Evolutionary conservation across 768 basidiomycete genomes (phyloP).

Genomic region (Nidularia pulvinata): DNA sequence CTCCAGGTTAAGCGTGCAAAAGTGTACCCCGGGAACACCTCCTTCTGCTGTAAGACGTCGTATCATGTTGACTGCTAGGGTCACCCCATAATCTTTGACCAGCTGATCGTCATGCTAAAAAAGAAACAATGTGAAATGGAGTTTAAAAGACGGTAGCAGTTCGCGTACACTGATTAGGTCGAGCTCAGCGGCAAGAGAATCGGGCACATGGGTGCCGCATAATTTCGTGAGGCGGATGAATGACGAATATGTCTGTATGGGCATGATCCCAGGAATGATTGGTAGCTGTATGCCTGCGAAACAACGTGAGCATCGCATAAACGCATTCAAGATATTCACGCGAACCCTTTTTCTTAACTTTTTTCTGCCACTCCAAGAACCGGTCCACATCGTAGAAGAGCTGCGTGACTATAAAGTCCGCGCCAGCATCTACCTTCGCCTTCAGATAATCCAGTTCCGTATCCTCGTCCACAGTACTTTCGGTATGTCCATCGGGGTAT

Average conservation of each 20-base stretch:
- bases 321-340: conserved; percentile 2
- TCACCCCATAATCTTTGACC: conserved; percentile 94
- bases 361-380: conserved; percentile 79
- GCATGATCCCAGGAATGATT: conserved; percentile 96
- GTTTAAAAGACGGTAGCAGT: not conserved
- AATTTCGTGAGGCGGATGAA: conserved; percentile 91
- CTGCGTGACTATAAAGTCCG: conserved; percentile 95
- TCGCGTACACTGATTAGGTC: conserved; percentile 72
- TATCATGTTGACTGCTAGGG: conserved; percentile 83
- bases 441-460: conserved; percentile 71
- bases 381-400: conserved; percentile 95
- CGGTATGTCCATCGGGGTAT: conserved; percentile 90
- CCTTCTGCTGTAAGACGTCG: conserved; percentile 52
- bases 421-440: conserved; percentile 91
- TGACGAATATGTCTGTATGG: conserved; percentile 94
- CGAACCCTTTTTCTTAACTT: conserved; percentile 72
- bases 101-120: conserved; percentile 87
- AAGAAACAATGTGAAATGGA: not conserved
- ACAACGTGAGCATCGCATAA: not conserved
- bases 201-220: conserved; percentile 79
- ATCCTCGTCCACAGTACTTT: conserved; percentile 56
- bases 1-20: conserved; percentile 97
- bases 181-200: conserved; percentile 60
- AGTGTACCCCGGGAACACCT: conserved; percentile 76
- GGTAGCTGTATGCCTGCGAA: conserved; percentile 83